phyloP scores from a whole-genome alignment of 768 basidiomycete genomes.

The Botryobasidium botryosum region DNA sequence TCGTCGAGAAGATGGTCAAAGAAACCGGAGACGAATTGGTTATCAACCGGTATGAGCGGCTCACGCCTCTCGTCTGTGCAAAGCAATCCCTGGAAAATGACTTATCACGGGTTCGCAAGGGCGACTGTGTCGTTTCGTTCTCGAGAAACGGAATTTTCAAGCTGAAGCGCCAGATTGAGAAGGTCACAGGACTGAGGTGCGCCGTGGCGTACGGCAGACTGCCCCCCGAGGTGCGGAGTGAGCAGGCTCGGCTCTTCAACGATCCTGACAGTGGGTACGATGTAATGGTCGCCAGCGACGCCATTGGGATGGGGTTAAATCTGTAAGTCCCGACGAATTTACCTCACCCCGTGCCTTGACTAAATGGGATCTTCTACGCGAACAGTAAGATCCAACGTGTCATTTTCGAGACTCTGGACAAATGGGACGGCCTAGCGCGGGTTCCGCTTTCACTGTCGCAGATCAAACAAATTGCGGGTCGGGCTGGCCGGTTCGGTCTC shows the following conservation, averaged over 20 bases:
- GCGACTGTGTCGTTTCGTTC: slow-evolving; percentile 88
- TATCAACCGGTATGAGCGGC: slow-evolving; percentile 68
- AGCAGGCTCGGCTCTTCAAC: slow-evolving; percentile 89
- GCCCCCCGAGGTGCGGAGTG: slow-evolving; percentile 80
- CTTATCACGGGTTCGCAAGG: slow-evolving; percentile 42
- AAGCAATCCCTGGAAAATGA: slow-evolving; percentile 44
- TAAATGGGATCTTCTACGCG: neutral
- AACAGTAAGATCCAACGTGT: slow-evolving; percentile 79
- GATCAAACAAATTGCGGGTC: slow-evolving; percentile 87
- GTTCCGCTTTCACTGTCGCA: slow-evolving; percentile 47
- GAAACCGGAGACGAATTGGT: slow-evolving; percentile 70
- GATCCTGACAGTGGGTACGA: slow-evolving; percentile 67
- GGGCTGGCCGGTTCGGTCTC: slow-evolving; percentile 79
- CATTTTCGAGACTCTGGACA: slow-evolving; percentile 53
- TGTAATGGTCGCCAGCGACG: slow-evolving; percentile 85
- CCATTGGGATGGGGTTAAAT: slow-evolving; percentile 94
- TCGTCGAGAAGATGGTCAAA: slow-evolving; percentile 51
- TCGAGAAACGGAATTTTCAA: slow-evolving; percentile 57
- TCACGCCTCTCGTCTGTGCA: slow-evolving; percentile 68
- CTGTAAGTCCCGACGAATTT: slow-evolving; percentile 38
- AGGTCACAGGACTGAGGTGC: slow-evolving; percentile 54
- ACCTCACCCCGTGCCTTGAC: neutral
- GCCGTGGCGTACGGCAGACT: slow-evolving; percentile 87
- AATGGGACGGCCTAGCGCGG: slow-evolving; percentile 37
- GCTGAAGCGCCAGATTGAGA: slow-evolving; percentile 56